Evolutionary conservation across 192 early-diverging fungal species (phyloP).

Genomic region (Backusella tarrabulga): DNA sequence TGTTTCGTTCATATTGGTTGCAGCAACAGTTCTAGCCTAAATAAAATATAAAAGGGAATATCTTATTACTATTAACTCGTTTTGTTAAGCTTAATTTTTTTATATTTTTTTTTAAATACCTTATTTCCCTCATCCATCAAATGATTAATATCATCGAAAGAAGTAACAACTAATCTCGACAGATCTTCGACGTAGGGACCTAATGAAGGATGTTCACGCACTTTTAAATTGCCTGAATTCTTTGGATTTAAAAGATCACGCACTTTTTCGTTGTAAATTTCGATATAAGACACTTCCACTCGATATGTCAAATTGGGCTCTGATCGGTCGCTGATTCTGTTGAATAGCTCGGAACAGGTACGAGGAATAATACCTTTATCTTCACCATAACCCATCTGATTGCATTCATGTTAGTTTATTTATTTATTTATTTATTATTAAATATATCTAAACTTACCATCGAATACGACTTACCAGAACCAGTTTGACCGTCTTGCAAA

Average conservation of each 20-base stretch:
- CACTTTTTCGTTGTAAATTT: slow-evolving; percentile 89
- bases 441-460: slow-evolving; percentile 41
- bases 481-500: slow-evolving; percentile 81
- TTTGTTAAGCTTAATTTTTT: background rate
- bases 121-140: slow-evolving; percentile 84
- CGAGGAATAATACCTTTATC: slow-evolving; percentile 87
- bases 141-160: slow-evolving; percentile 63
- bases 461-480: slow-evolving; percentile 73
- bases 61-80: background rate
- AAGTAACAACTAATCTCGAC: slow-evolving; percentile 78
- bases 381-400: slow-evolving; percentile 67
- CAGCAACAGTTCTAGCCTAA: slow-evolving; percentile 84
- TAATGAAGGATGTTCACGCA: slow-evolving; percentile 76
- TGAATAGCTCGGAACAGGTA: slow-evolving; percentile 80
- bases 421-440: background rate
- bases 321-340: slow-evolving; percentile 46
- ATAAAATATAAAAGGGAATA: background rate
- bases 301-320: slow-evolving; percentile 51
- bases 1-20: slow-evolving; percentile 94
- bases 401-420: background rate
- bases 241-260: slow-evolving; percentile 78
- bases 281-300: slow-evolving; percentile 87
- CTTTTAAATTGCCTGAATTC: slow-evolving; percentile 71
- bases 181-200: slow-evolving; percentile 94
- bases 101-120: slow-evolving; percentile 33